Evolutionary conservation across 305 asterid genomes (phyloP), one percentile per base, ranked within the genome.

Genomic region (Fraxinus dipetala): DNA sequence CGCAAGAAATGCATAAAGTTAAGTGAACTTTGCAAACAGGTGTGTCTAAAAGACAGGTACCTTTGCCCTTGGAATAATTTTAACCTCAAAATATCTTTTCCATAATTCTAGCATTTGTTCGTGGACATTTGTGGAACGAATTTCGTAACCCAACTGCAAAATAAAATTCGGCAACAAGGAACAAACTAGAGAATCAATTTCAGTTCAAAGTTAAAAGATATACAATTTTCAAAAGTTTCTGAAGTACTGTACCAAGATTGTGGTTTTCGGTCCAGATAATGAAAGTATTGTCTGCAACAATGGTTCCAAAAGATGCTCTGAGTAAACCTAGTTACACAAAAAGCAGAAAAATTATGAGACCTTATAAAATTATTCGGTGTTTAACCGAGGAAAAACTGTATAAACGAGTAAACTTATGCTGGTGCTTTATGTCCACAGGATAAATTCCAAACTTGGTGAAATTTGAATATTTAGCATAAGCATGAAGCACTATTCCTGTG

Each of bases 261-360:
- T 90, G 20, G 99, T 95, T 89, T 89, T 92, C 5, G 97, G 94
- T 84, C 98, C 98, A 18, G 97, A 90, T 67, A 95, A 87, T 61
- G 95, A 82, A 85, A 92, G 90, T 79, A 95, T 85, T 8, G 99
- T 95, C 91, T 88, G 94, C 88, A 94, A 79, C 83, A 95, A 96
- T 80, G 98, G 99, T 76, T 95, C 95, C 91, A 95, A 83, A 72
- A 94, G 98, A 88, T 95, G 97, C 89, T 95, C 98, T 5, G 97
- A 90, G 79, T 95, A 95, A 78, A 95, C 99, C 99, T 95, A 87
- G 84, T 73, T 30, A 45, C 38, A 75, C 79, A 78, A 40, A 69
- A 78, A 43, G 78, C 83, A 38, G 40, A 65, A 77, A 32, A 59
- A 79, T 8, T 14, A 40, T 2, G 38, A 22, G 20, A 59, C 16